phyloP scores from a whole-genome alignment of 768 basidiomycete genomes.

The Multifurca ochricompacta region DNA sequence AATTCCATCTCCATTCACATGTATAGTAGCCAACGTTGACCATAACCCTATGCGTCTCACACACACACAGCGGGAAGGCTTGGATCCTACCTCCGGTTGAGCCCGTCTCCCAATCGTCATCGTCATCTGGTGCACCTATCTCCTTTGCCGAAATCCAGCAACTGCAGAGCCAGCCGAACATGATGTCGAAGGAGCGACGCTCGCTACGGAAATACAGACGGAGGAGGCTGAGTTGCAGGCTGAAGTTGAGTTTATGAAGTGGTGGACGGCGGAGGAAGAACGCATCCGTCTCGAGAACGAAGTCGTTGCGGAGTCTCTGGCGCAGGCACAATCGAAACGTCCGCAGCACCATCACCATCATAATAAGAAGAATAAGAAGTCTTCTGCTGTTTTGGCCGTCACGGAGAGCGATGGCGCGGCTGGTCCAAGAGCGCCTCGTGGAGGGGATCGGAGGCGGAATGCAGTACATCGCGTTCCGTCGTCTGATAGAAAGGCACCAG shows the following conservation, averaged over 20 bases:
- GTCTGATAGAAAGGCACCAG: not conserved
- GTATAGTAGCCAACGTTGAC: not conserved
- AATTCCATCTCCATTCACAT: not conserved
- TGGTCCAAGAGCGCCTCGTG: not conserved
- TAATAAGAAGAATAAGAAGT: not conserved
- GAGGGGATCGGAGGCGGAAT: not conserved
- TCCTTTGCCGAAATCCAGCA: constrained; percentile 85
- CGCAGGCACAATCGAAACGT: not conserved
- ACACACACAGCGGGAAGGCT: constrained; percentile 39
- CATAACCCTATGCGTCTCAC: too few species aligned
- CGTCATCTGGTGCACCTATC: constrained; percentile 27
- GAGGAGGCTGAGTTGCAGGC: constrained; percentile 54
- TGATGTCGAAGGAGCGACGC: constrained; percentile 42
- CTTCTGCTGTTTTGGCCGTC: not conserved
- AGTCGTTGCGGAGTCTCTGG: constrained; percentile 1
- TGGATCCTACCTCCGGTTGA: constrained; percentile 57
- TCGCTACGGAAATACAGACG: constrained; percentile 79
- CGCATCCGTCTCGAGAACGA: constrained; percentile 47
- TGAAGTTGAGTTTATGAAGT: constrained; percentile 61
- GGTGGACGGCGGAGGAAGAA: constrained; percentile 85
- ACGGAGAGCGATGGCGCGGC: not conserved
- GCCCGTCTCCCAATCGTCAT: constrained; percentile 32
- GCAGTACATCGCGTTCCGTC: not conserved
- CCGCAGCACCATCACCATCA: not conserved
- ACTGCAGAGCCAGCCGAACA: constrained; percentile 54